Evolutionary conservation across 2,329 filamentous ascomycete genomes (phyloP).

Genomic region (Beauveria medogensis): DNA sequence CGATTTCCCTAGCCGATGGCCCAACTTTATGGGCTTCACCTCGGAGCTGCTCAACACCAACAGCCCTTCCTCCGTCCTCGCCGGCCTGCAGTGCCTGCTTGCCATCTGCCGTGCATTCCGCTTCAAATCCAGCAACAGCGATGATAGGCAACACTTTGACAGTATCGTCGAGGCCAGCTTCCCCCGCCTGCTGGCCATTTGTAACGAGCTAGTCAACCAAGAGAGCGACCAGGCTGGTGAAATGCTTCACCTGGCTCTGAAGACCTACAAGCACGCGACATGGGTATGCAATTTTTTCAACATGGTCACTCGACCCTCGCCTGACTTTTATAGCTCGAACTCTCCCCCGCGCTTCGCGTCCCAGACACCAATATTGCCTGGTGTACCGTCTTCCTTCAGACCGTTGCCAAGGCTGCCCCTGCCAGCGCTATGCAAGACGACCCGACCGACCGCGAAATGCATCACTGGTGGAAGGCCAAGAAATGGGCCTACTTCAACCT

Average conservation of each 20-base stretch:
- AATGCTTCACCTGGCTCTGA: constrained; percentile 91
- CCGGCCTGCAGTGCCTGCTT: constrained; percentile 86
- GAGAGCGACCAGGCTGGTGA: constrained; percentile 90
- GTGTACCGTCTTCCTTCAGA: constrained; percentile 90
- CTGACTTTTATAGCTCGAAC: constrained; percentile 61
- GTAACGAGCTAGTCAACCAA: constrained; percentile 81
- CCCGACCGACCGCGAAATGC: constrained; percentile 76
- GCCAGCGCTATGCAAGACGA: constrained; percentile 76
- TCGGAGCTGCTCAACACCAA: constrained; percentile 81
- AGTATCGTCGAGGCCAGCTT: constrained; percentile 90
- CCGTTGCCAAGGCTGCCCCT: constrained; percentile 79
- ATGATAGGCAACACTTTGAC: constrained; percentile 75
- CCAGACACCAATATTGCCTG: constrained; percentile 83
- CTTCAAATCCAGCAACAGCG: constrained; percentile 77
- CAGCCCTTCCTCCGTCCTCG: constrained; percentile 79
- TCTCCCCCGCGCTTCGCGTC: constrained; percentile 68
- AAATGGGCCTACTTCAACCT: constrained; percentile 99
- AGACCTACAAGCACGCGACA: constrained; percentile 96
- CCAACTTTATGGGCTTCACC: constrained; percentile 87
- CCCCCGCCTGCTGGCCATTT: constrained; percentile 77
- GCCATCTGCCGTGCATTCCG: constrained; percentile 93
- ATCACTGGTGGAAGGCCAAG: constrained; percentile 99
- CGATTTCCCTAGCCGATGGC: constrained; percentile 94
- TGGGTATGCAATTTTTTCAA: constrained; percentile 51
- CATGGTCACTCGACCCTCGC: neutral